These are phyloP conservation scores for Podaxis mareebaensis DNA, from an alignment of 768 basidiomycete genomes.

Conservation along the genomic window DNA sequence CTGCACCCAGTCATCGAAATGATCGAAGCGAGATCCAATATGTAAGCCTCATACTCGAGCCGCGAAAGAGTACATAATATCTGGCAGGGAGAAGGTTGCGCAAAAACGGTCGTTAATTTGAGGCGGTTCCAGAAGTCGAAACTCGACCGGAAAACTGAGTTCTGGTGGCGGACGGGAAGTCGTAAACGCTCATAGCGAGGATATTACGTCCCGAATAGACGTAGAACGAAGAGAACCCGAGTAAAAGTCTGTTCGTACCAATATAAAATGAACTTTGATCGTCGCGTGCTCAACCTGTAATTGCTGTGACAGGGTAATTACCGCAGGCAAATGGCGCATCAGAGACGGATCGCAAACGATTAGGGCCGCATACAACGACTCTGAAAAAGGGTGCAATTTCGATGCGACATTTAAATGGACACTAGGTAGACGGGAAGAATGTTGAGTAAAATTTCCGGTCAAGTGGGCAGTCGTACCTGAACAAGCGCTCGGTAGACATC, in stretches of 20 bases:
- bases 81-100: background rate
- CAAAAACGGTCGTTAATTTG: background rate
- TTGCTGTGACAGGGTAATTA: background rate
- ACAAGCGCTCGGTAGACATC: background rate
- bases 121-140: background rate
- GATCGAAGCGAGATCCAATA: background rate
- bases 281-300: background rate
- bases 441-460: background rate
- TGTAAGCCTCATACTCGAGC: background rate
- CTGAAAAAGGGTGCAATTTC: background rate
- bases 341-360: background rate
- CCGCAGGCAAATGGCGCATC: background rate
- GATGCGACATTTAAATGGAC: background rate
- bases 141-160: background rate
- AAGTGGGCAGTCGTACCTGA: background rate
- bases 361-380: background rate
- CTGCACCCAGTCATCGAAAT: background rate
- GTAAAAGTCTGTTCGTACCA: background rate
- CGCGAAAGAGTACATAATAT: background rate
- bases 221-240: background rate
- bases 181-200: background rate
- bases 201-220: background rate
- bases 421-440: background rate
- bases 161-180: background rate
- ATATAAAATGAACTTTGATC: background rate